Evolutionary conservation across 1,139 yeast genomes (phyloP), one percentile per base, ranked within the genome.

Genomic region (Debaryomyces nepalensis): DNA sequence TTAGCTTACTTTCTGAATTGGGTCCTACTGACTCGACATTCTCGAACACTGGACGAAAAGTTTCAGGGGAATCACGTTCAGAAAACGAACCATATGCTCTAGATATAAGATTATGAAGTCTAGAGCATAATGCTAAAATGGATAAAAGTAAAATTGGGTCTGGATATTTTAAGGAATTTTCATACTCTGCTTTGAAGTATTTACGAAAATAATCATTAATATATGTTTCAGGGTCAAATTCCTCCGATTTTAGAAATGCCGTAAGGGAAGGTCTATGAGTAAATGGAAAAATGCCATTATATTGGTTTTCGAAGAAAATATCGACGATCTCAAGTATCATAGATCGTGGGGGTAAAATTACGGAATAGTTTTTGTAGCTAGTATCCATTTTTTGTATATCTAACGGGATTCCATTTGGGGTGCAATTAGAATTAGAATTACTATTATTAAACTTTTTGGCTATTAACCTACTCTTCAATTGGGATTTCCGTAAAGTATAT

Each of bases 101-200:
- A 1, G 66, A 58, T 41, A 68, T 44, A 5, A 51, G 47, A 0
- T 67, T 66, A 45, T 67, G 70, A 20, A 67, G 55, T 37, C 73
- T 50, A 1, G 71, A 59, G 44, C 71, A 63, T 5, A 69, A 56
- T 1, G 73, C 70, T 14, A 68, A 49, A 2, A 69, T 59, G 0
- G 72, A 64, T 18, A 68, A 45, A 10, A 69, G 40, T 6, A 67
- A 48, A 10, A 67, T 50, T 1, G 73, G 73, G 35, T 64, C 68
- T 9, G 69, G 67, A 36, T 50, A 49, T 33, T 51, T 43, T 14
- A 58, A 37, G 5, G 55, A 51, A 3, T 45, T 41, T 4, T 50
- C 41, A 37, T 51, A 54, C 26, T 47, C 47, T 3, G 51, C 55
- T 11, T 41, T 49, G 30, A 45, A 47, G 31, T 42, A 45, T 29